Percentiles rank a stretch among this genome's conserved stretches.
Conservation (phyloP, 306 rosid genomes). For the Prinsepia uniflora region DNA sequence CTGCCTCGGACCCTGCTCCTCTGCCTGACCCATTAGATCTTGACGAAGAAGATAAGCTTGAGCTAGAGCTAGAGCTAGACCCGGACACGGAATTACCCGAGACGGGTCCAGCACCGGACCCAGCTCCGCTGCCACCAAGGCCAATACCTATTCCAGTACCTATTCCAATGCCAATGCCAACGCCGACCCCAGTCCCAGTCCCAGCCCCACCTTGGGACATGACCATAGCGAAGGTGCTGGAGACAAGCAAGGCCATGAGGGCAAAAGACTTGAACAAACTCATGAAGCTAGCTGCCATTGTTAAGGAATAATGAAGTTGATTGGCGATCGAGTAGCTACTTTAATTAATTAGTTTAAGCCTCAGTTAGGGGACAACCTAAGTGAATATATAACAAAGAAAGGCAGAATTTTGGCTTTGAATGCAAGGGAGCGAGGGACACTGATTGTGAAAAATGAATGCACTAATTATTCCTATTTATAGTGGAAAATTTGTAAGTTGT, state of each 20-base stretch:
- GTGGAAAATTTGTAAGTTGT: background rate
- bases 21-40: constrained; percentile 28
- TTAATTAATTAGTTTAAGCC: no score
- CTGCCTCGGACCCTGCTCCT: constrained; percentile 26
- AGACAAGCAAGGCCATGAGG: constrained; percentile 38
- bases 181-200: constrained; percentile 52
- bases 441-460: background rate
- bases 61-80: constrained; percentile 20
- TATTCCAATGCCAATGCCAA: no score
- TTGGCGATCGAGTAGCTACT: no score
- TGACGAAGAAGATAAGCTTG: constrained; percentile 20
- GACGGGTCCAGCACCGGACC: constrained; percentile 41
- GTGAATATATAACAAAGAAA: no score
- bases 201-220: constrained; percentile 48
- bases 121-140: constrained; percentile 36
- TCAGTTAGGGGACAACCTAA: no score
- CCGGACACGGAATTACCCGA: constrained; percentile 40
- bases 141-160: constrained; percentile 51
- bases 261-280: constrained; percentile 14
- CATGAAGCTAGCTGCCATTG: no score
- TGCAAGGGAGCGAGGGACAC: no score
- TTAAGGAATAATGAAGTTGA: no score
- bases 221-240: constrained; percentile 17
- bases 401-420: no score
- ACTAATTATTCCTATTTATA: background rate